These are phyloP conservation scores for Leccinum ochraceum DNA, from an alignment of 768 basidiomycete species.

Conservation along the genomic window DNA sequence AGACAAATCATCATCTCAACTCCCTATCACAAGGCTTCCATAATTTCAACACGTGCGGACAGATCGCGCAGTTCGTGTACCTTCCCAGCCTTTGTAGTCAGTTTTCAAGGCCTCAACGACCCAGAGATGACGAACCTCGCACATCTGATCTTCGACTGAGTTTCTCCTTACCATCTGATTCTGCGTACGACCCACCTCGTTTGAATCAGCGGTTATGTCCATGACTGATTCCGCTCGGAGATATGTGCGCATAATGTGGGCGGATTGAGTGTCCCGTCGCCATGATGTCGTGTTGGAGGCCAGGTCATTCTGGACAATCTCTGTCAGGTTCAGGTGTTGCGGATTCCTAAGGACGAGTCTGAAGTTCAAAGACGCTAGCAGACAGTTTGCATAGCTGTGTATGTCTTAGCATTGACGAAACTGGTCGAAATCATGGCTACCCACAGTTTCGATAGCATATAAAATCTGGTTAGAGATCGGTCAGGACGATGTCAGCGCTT, in stretches of 20 bases:
- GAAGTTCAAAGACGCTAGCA: constrained; percentile 10
- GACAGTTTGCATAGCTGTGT: constrained; percentile 15
- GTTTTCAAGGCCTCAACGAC: too few species aligned
- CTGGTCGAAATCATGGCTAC: neutral
- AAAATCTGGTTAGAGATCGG: neutral
- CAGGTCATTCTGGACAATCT: neutral
- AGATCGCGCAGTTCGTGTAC: neutral
- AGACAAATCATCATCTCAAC: neutral
- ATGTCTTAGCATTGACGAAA: neutral
- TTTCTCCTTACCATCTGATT: neutral
- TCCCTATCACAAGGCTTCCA: neutral
- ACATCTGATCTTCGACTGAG: too few species aligned
- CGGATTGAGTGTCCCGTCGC: neutral
- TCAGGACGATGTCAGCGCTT: neutral
- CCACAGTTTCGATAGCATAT: constrained; percentile 8
- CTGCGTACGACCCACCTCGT: neutral
- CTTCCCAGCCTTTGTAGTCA: neutral
- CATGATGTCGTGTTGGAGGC: neutral
- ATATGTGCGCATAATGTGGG: neutral
- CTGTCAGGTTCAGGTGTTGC: neutral
- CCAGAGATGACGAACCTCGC: neutral
- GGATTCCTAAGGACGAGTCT: neutral
- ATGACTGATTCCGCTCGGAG: neutral
- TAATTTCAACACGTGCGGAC: neutral
- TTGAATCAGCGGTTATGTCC: neutral